A percentile compares a stretch with the other conserved stretches of the same genome.
These are phyloP conservation scores for Cyclostephanos tholiformis DNA, from an alignment of 108 stramenopile genomes.

Conservation along the genomic window DNA sequence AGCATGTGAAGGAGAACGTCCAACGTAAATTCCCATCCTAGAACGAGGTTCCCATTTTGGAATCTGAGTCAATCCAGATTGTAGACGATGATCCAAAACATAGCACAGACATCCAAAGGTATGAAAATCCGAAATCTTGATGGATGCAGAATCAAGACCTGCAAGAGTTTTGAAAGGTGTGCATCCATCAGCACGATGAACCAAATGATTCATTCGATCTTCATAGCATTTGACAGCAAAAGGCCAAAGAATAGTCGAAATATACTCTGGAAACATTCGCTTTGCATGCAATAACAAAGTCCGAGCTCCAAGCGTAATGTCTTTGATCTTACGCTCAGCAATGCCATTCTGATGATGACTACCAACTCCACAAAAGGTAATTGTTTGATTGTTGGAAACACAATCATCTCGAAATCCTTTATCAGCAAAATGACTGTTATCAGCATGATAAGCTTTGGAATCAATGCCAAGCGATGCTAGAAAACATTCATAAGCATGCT, in stretches of 20 bases:
- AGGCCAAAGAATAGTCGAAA: conserved; percentile 34
- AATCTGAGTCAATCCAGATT: conserved; percentile 1
- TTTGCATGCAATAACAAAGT: conserved; percentile 23
- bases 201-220: conserved; percentile 40
- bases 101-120: conserved; percentile 22
- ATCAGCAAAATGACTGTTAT: conserved; percentile 49
- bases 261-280: conserved; percentile 13
- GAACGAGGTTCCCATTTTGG: conserved; percentile 42
- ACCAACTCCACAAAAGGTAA: conserved; percentile 25
- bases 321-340: conserved; percentile 25
- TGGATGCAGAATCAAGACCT: neutral
- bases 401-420: conserved; percentile 12
- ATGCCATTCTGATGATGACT: too few relatives aligned
- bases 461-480: conserved; percentile 20
- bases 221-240: conserved; percentile 54
- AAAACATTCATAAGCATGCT: conserved; percentile 25
- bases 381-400: conserved; percentile 10
- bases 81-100: conserved; percentile 24
- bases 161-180: neutral
- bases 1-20: conserved; percentile 33
- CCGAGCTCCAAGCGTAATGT: conserved; percentile 15
- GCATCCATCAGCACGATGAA: conserved; percentile 11
- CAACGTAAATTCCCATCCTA: conserved; percentile 31
- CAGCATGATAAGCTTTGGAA: conserved; percentile 39
- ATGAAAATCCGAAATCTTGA: conserved; percentile 26